Conservation (phyloP, 2,329 filamentous ascomycete species). For the Penicillium sp. region DNA sequence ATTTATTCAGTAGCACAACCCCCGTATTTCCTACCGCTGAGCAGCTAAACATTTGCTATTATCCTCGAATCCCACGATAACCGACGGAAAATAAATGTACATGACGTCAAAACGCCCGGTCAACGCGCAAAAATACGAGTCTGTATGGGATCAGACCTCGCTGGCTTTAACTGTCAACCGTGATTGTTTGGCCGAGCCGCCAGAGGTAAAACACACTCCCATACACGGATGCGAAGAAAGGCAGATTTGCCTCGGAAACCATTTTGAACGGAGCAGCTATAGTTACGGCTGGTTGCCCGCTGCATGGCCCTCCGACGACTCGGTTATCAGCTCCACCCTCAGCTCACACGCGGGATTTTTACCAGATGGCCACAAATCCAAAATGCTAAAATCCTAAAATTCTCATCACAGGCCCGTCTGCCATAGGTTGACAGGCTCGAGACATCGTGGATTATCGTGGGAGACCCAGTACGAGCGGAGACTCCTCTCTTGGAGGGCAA, state of each 20-base stretch:
- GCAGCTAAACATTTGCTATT: too few species aligned
- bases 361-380: neutral
- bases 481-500: neutral
- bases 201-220: too few species aligned
- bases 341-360: neutral
- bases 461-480: neutral
- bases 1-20: too few species aligned
- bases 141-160: neutral
- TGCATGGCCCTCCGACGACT: neutral
- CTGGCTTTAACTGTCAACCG: too few species aligned
- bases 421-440: neutral
- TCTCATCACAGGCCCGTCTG: too few species aligned
- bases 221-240: neutral
- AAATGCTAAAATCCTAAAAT: neutral
- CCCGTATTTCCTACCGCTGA: too few species aligned
- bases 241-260: neutral
- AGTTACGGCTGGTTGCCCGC: neutral
- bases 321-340: neutral
- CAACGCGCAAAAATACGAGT: neutral
- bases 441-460: too few species aligned
- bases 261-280: too few species aligned
- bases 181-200: neutral
- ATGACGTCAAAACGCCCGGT: neutral
- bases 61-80: constrained; percentile 15
- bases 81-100: constrained; percentile 8